Percentiles rank a stretch among this genome's conserved stretches.
These are phyloP conservation scores for Fomitopsis pulvina DNA, from an alignment of 768 basidiomycete genomes.

Conservation along the genomic window DNA sequence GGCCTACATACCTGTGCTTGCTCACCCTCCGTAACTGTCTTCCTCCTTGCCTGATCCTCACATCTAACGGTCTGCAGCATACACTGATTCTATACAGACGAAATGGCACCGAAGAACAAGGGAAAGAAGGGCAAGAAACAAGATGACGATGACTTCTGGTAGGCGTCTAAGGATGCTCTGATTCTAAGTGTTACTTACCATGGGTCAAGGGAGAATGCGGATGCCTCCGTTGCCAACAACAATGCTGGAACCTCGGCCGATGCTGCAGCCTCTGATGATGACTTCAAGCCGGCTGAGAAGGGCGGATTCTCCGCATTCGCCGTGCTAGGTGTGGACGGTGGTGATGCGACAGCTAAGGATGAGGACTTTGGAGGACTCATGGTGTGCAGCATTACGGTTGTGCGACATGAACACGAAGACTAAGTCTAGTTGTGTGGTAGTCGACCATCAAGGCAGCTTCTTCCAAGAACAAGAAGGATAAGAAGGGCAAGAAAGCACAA, in stretches of 20 bases:
- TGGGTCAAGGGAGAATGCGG: constrained; percentile 52
- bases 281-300: constrained; percentile 25
- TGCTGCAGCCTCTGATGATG: constrained; percentile 35
- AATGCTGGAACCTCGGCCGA: constrained; percentile 19
- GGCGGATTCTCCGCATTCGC: constrained; percentile 47
- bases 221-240: constrained; percentile 46
- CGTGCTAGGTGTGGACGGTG: constrained; percentile 36
- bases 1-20: background rate
- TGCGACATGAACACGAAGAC: background rate
- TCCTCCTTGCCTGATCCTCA: background rate
- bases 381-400: constrained; percentile 19
- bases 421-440: constrained; percentile 26
- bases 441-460: constrained; percentile 55
- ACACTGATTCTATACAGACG: background rate
- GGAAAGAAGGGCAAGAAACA: constrained; percentile 84
- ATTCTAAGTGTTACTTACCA: constrained; percentile 1
- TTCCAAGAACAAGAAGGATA: constrained; percentile 56
- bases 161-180: constrained; percentile 12
- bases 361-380: constrained; percentile 16
- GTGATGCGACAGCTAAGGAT: constrained; percentile 15
- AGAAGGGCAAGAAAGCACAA: constrained; percentile 28
- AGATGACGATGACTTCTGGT: constrained; percentile 85
- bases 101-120: constrained; percentile 65
- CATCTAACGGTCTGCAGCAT: background rate
- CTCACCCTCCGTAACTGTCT: background rate